phyloP scores from a whole-genome alignment of 78 protist genomes.

The Parvularia atlantis region DNA sequence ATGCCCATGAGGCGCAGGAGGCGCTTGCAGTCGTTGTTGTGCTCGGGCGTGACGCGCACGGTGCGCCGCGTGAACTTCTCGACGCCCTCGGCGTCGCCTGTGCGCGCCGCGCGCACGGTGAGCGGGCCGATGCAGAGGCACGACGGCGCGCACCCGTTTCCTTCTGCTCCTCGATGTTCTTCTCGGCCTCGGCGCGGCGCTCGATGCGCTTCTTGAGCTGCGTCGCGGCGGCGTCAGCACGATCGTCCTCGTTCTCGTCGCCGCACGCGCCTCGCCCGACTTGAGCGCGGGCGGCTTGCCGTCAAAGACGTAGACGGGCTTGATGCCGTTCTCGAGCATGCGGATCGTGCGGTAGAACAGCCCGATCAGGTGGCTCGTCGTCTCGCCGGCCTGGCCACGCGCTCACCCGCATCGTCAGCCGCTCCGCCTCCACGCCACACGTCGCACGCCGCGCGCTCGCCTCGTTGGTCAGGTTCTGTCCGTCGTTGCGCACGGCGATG shows the following conservation, averaged over 20 bases:
- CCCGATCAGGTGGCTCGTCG: constrained; percentile 81
- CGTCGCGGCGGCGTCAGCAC: neutral
- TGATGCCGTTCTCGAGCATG: constrained; percentile 87
- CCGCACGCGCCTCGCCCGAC: constrained; percentile 48
- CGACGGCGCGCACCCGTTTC: constrained; percentile 22
- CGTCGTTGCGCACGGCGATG: constrained; percentile 46
- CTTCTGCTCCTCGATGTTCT: constrained; percentile 50
- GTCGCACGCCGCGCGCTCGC: no score
- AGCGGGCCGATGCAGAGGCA: no score
- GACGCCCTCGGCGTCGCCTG: constrained; percentile 65
- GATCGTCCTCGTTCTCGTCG: no score
- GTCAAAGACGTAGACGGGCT: constrained; percentile 97
- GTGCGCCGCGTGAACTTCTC: constrained; percentile 54
- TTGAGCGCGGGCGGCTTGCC: constrained; percentile 94
- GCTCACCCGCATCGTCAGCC: no score
- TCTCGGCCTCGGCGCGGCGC: constrained; percentile 64
- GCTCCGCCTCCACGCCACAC: no score
- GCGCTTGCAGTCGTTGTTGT: constrained; percentile 78
- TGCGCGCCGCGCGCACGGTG: no score
- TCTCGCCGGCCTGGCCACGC: constrained; percentile 18
- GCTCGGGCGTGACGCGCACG: constrained; percentile 71
- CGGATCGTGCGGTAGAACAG: constrained; percentile 88
- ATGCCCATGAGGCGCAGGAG: constrained; percentile 93
- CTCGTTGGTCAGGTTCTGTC: constrained; percentile 49
- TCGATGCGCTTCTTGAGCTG: constrained; percentile 79